Base-by-base conservation (phyloP, 495 filamentous ascomycete species). In the Xylaria venustula region DNA sequence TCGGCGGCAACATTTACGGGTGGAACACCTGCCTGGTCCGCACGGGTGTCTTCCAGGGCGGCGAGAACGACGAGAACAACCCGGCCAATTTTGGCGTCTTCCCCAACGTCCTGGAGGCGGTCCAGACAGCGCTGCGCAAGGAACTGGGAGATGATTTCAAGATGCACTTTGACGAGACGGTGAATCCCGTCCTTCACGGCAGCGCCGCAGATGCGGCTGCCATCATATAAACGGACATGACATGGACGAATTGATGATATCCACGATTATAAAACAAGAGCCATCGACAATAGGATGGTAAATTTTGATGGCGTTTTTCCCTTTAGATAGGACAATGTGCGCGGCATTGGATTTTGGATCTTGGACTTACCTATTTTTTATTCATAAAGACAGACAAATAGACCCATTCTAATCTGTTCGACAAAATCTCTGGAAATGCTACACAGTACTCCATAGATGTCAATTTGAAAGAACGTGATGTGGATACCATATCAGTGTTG, bases 51-150 rank as follows among this genome's bases (percentile, higher is more conserved):
- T 81, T 77, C 67, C 71, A 76, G 50, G 74, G 78, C 30, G 79
- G 95, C 19, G 87, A 90, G 58, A 83, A 86, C 46, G 96, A 98
- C 73, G 94, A 98, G 77, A 92, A 93, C 64, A 92, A 97, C 72
- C 94, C 94, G 14, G 93, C 94, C 60, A 90, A 90, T 74, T 88
- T 96, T 73, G 94, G 94, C 32, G 83, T 98, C 51, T 97, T 90
- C 79, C 71, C 76, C 54, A 85, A 87, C 61, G 93, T 97, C 68
- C 86, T 90, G 41, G 83, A 88, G 63, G 97, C 97, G 66, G 93
- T 97, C 67, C 93, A 96, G 73, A 89, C 97, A 81, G 93, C 97
- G 67, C 91, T 96, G 77, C 82, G 96, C 77, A 89, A 90, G 60
- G 86, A 97, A 60, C 81, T 84, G 2, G 85, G 82, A 12, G 85